Base-by-base conservation (phyloP, 2,329 filamentous ascomycete genomes). In the Exophiala calicioides region DNA sequence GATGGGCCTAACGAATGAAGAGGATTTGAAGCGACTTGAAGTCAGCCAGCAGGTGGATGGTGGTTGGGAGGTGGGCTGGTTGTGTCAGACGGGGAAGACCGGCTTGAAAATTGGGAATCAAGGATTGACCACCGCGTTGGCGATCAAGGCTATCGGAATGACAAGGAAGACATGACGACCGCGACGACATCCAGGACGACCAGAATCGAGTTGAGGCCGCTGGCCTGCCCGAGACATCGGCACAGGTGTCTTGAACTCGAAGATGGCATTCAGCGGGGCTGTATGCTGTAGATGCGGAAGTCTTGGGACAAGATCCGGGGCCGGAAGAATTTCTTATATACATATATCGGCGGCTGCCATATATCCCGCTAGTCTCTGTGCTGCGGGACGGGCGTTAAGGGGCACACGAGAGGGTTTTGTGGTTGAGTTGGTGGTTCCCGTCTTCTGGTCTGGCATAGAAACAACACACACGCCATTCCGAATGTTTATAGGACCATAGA, bases 81-180 rank as follows among this genome's bases (percentile, higher is more conserved):
- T 44, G 10, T 44, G 41, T 13, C 41, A 44, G 13, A 44, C 41
- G 8, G 41, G 41, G n/a, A 44, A 44, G 23, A 44, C 33, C n/a
- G 36, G 41, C 30, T 21, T 44, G 12, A 36, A 44, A 19, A 44
- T 44, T 23, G 41, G 41, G 5, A 44, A 35, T 36, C n/a, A 32
- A 37, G 41, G 41, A 10, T 18, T 44, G 23, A 35, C 41, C 21
- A 44, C 41, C 12, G 41, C 41, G 3, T 18, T 44, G 12, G 41
- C 41, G 12, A 32, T 44, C 32, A 44, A 44, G 24, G 41, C 41
- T 15, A 44, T 44, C 16, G 41, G 36, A 13, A 44, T 36, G 41
- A 32, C 23, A 16, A 34, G 23, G 39, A 44, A 31, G 24, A 36
- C n/a, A 2, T 9, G 16, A 13, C 35, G 30, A 35, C 21, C 13